A percentile compares a stretch with the other conserved stretches of the same genome.
phyloP scores from a whole-genome alignment of 2,329 filamentous ascomycete genomes.

The Drechslerella dactyloides region DNA sequence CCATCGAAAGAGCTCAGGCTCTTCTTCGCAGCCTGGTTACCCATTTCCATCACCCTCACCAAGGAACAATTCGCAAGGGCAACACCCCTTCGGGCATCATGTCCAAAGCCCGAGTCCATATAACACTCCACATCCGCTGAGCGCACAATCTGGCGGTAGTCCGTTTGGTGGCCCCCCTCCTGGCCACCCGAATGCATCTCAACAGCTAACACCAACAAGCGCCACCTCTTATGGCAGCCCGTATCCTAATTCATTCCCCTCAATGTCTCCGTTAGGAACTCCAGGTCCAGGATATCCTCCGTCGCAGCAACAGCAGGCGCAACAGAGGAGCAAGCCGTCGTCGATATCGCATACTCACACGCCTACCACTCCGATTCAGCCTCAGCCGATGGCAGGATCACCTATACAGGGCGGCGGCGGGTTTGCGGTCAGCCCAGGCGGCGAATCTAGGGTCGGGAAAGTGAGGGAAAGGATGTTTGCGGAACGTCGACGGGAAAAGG shows the following conservation, averaged over 20 bases:
- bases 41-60: slow-evolving; percentile 39
- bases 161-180: slow-evolving; percentile 36
- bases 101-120: slow-evolving; percentile 40
- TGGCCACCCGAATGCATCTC: slow-evolving; percentile 11
- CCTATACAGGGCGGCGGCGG: slow-evolving; percentile 43
- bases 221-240: slow-evolving; percentile 44
- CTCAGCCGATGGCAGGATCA: slow-evolving; percentile 30
- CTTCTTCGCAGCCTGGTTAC: slow-evolving; percentile 47
- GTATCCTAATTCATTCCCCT: slow-evolving; percentile 25
- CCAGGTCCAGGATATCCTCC: slow-evolving; percentile 34
- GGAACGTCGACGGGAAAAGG: slow-evolving; percentile 36
- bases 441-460: slow-evolving; percentile 19
- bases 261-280: slow-evolving; percentile 43
- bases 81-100: slow-evolving; percentile 27
- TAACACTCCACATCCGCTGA: slow-evolving; percentile 42
- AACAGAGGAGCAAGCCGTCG: slow-evolving; percentile 21
- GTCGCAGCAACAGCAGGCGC: slow-evolving; percentile 27
- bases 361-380: slow-evolving; percentile 23
- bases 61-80: slow-evolving; percentile 36
- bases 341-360: slow-evolving; percentile 41
- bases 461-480: slow-evolving; percentile 49
- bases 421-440: slow-evolving; percentile 30
- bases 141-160: slow-evolving; percentile 39
- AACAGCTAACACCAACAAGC: slow-evolving; percentile 47
- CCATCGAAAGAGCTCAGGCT: slow-evolving; percentile 40